Base-by-base conservation (phyloP, 2,329 filamentous ascomycete species). In the Phialocephala subalpina region DNA sequence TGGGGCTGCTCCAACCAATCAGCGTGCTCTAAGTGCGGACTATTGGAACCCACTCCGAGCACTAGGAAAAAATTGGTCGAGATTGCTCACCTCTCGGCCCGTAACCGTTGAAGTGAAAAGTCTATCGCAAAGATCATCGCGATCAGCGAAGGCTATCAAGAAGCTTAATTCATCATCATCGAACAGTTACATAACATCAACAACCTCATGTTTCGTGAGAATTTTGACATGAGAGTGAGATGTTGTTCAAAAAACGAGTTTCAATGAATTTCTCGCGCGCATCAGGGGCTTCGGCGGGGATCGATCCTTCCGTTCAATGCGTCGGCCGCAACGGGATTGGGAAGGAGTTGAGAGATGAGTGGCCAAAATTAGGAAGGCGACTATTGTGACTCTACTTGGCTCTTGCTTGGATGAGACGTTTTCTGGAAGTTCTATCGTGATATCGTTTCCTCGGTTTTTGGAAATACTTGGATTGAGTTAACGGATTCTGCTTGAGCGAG, bases 281-380 rank as follows among this genome's bases (percentile, higher is more conserved):
- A 49, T 49, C 45, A 49, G n/a, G 45, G n/a, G 45, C 45, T 42
- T 11, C 18, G 20, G n/a, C 45, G n/a, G 40, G 45, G n/a, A 22
- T n/a, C 45, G n/a, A 49, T 49, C 45, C 45, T 49, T 49, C 45
- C 45, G n/a, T 25, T 49, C n/a, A 49, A 49, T 49, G 45, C 45
- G 45, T 9, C 45, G 45, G 45, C 45, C 45, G n/a, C 45, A 14
- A 25, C 22, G 45, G 45, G 20, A 49, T 11, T 49, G 45, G 45
- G 20, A 49, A 49, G 20, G 45, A 49, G 20, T 20, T 25, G 11
- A 16, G 12, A 22, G 3, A 49, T 49, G 6, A 6, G 45, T 49
- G 29, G 29, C 45, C 45, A 11, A 49, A 49, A 49, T 22, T 49
- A 49, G 45, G 38, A 49, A 11, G 45, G 29, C 29, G 29, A 33